Conservation (phyloP, 1,284 basidiomycete species). For the Nidula niveotomentosa region DNA sequence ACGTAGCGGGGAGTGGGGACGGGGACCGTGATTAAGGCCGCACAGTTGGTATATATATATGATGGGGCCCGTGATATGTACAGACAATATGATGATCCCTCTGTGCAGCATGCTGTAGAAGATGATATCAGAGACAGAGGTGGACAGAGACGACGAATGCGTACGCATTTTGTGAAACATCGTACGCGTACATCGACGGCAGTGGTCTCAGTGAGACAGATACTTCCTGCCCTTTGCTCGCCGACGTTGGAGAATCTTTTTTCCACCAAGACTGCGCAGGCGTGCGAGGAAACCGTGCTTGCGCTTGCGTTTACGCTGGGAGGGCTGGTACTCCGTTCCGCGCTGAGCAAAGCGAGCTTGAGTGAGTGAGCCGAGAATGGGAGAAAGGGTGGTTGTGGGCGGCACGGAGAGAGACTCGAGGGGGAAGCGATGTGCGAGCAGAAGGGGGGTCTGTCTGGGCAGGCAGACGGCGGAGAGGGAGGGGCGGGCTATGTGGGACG, state of each 20-base stretch:
- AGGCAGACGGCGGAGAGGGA: constrained; percentile 13
- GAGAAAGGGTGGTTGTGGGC: constrained; percentile 18
- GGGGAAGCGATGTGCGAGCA: constrained; percentile 10
- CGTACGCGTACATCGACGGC: background rate
- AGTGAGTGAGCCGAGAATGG: constrained; percentile 33
- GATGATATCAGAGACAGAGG: no score
- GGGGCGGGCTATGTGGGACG: constrained; percentile 9
- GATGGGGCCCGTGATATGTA: no score
- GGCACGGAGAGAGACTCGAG: constrained; percentile 16
- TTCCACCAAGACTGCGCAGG: constrained; percentile 60
- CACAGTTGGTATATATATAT: no score
- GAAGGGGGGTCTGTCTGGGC: constrained; percentile 12
- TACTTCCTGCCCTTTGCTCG: constrained; percentile 60
- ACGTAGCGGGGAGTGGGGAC: no score
- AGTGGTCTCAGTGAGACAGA: constrained; percentile 32
- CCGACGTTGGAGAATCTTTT: constrained; percentile 61
- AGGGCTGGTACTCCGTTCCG: constrained; percentile 86
- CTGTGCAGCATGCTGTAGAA: no score
- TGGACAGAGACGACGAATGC: no score
- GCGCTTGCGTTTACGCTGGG: constrained; percentile 85
- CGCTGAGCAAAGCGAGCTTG: constrained; percentile 50
- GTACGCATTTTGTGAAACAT: no score
- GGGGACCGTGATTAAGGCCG: no score
- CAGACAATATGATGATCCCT: no score
- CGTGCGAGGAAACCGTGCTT: constrained; percentile 86